Conservation (phyloP, 2,329 filamentous ascomycete species). For the Colletotrichum viniferum region DNA sequence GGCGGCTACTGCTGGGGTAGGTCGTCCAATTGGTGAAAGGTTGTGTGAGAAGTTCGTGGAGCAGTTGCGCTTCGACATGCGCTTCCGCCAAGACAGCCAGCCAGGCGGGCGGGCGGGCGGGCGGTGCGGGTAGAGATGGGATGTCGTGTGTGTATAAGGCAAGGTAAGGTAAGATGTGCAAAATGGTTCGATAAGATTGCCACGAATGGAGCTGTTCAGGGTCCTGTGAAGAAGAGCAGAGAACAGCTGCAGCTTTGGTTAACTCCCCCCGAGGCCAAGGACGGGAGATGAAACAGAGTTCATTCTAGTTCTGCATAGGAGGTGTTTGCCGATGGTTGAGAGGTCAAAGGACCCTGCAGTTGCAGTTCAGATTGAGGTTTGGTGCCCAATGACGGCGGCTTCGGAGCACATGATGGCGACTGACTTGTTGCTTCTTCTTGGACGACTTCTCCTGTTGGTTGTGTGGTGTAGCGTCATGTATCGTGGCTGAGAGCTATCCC, state of each 20-base stretch:
- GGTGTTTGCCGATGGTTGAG: not conserved
- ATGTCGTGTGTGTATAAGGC: not conserved
- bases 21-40: not conserved
- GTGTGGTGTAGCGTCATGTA: not conserved
- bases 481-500: not conserved
- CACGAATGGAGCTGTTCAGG: not conserved
- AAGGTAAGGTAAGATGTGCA: not conserved
- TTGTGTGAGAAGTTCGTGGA: constrained; percentile 3
- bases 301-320: not conserved
- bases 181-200: not conserved
- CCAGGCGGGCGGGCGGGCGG: not conserved
- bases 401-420: not conserved
- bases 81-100: not conserved
- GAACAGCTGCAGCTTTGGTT: not conserved
- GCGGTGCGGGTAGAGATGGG: not conserved
- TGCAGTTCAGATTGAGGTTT: not conserved
- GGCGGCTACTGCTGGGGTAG: not conserved
- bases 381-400: not conserved
- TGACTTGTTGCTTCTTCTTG: not conserved
- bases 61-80: constrained; percentile 21
- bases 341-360: not conserved
- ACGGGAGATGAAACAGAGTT: constrained; percentile 9
- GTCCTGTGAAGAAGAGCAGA: not conserved
- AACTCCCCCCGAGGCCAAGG: not conserved
- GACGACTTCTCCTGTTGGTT: not conserved